Evolutionary conservation across 306 rosid species (phyloP), one percentile per base, ranked within the genome.

Genomic region (Dicorynia guianensis): DNA sequence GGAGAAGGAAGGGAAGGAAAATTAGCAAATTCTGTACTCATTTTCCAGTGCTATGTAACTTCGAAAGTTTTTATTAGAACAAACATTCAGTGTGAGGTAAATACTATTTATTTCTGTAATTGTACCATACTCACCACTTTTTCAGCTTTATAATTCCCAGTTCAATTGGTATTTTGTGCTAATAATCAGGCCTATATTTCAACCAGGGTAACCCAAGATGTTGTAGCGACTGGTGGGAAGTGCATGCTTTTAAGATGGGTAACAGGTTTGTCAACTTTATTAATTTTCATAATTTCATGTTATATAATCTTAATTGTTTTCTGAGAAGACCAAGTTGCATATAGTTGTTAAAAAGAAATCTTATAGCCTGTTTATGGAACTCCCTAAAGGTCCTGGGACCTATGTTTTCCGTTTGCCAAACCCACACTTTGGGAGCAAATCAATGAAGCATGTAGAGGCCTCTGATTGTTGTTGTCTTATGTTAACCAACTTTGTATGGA

Each of bases 141-240:
- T 71, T 17, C 7, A 35, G 48, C 10, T 46, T 33, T 65, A 13
- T 17, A 38, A 15, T 36, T 48, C 38, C 12, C 42, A 8, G n/a
- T 72, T 76, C 56, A 30, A n/a, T 70, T 49, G 7, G 46, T 39
- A 19, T 33, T 49, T 49, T 18, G 34, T 19, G 69, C 79, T 83
- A 38, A 79, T 69, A 5, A 40, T 67, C 11, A 17, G 50, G 34
- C 25, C 49, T 56, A 44, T 77, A 19, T 61, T 63, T 17, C 49
- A 70, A 19, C 60, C 79, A 96, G 98, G 99, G 91, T 95, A 84
- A 91, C 99, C 39, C 99, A 95, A 82, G 98, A 95, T 87, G 93
- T 90, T 62, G 92, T 90, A 49, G 97, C 98, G 11, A 92, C 98
- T 3, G 98, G 98, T 44, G 98, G 97, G 75, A 89, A 87, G 80